These are phyloP conservation scores for Quercus variabilis DNA, from an alignment of 306 rosid species.

Conservation along the genomic window DNA sequence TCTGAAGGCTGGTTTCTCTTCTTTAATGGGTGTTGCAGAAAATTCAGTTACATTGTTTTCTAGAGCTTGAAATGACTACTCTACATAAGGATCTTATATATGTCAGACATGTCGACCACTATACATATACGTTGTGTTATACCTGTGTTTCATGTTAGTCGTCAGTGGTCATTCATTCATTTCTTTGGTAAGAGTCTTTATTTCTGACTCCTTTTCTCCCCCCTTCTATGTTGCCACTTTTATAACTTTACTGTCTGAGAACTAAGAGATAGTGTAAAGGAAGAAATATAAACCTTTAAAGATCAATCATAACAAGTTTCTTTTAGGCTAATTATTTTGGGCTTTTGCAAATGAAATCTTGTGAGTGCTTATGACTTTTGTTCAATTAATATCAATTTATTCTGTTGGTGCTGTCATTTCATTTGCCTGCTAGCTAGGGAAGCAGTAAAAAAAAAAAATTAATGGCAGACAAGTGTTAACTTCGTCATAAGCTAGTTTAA, in stretches of 20 bases:
- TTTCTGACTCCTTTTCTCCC: slow-evolving; percentile 29
- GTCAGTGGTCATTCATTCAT: slow-evolving; percentile 8
- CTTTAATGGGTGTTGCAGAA: not conserved
- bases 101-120: slow-evolving; percentile 25
- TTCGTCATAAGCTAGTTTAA: slow-evolving; percentile 15
- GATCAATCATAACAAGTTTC: slow-evolving; percentile 23
- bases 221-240: slow-evolving; percentile 23
- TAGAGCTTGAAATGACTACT: slow-evolving; percentile 25
- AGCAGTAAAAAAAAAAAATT: slow-evolving; percentile 17
- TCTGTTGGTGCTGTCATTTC: slow-evolving; percentile 61
- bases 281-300: slow-evolving; percentile 21
- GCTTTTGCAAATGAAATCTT: slow-evolving; percentile 4
- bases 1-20: slow-evolving; percentile 1
- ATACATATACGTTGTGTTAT: slow-evolving; percentile 13
- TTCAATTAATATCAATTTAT: slow-evolving; percentile 26
- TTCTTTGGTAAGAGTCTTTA: slow-evolving; percentile 4
- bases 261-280: slow-evolving; percentile 16
- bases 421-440: slow-evolving; percentile 24
- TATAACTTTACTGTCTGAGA: slow-evolving; percentile 40
- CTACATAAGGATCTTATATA: slow-evolving; percentile 17
- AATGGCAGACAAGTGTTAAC: slow-evolving; percentile 47
- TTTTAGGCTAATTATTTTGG: slow-evolving; percentile 38
- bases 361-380: slow-evolving; percentile 20
- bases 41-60: not conserved
- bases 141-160: slow-evolving; percentile 20